Evolutionary conservation across 805 yeast genomes (phyloP).

Genomic region (Kuraishia molischiana): DNA sequence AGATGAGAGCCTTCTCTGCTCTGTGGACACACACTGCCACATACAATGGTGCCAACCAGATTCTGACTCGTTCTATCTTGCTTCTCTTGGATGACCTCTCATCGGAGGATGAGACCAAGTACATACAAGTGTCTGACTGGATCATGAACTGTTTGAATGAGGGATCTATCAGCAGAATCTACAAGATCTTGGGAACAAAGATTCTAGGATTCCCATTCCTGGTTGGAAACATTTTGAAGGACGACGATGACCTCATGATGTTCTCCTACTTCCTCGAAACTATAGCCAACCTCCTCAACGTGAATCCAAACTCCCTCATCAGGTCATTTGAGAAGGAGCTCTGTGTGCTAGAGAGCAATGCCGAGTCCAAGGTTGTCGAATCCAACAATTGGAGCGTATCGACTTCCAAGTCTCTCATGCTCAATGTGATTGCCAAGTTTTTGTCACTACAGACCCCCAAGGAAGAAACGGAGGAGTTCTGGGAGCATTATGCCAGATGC

Average conservation of each 20-base stretch:
- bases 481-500: slow-evolving; percentile 24
- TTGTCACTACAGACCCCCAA: slow-evolving; percentile 17
- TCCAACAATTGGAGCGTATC: slow-evolving; percentile 40
- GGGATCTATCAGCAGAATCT: slow-evolving; percentile 52
- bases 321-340: slow-evolving; percentile 48
- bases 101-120: slow-evolving; percentile 30
- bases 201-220: slow-evolving; percentile 13
- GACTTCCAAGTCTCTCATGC: slow-evolving; percentile 49
- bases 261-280: slow-evolving; percentile 54
- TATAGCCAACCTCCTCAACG: slow-evolving; percentile 39
- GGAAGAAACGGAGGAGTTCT: slow-evolving; percentile 5
- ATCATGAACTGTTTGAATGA: slow-evolving; percentile 29
- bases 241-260: slow-evolving; percentile 50
- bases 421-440: slow-evolving; percentile 36
- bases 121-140: slow-evolving; percentile 38
- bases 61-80: slow-evolving; percentile 56
- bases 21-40: slow-evolving; percentile 65
- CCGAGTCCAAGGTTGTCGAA: slow-evolving; percentile 29
- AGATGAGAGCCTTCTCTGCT: slow-evolving; percentile 47
- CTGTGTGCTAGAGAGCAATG: slow-evolving; percentile 41
- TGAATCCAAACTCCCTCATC: slow-evolving; percentile 31
- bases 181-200: slow-evolving; percentile 31
- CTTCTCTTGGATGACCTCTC: slow-evolving; percentile 56
- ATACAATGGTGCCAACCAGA: slow-evolving; percentile 34
- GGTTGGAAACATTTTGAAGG: slow-evolving; percentile 16